A percentile compares a stretch with the other conserved stretches of the same genome.
These are phyloP conservation scores for Aspergillus novofumigatus DNA, from an alignment of 2,329 filamentous ascomycete species.

Conservation along the genomic window DNA sequence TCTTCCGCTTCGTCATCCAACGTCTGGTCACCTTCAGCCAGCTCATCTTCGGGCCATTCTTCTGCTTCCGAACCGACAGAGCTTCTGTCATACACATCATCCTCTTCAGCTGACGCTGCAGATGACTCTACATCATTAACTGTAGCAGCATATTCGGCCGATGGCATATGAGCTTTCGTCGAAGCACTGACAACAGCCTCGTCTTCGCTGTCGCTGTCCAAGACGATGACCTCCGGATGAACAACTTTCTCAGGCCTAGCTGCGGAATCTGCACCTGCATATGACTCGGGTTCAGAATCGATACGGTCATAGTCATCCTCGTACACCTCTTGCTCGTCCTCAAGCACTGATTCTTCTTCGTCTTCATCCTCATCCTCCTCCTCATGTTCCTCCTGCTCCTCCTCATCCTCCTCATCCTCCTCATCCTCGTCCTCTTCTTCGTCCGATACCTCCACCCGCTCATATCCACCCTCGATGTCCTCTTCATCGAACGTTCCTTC, in stretches of 20 bases:
- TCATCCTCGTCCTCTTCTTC: conserved; percentile 4
- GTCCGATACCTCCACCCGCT: not conserved
- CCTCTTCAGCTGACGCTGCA: not conserved
- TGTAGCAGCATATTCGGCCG: not conserved
- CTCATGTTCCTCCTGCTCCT: not conserved
- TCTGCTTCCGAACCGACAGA: not conserved
- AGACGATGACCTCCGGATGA: conserved; percentile 36
- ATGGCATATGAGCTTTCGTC: not conserved
- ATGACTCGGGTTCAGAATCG: conserved; percentile 18
- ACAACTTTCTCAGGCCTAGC: conserved; percentile 8
- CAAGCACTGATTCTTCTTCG: not conserved
- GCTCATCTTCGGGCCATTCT: not conserved
- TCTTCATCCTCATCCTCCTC: not conserved
- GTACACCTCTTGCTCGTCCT: not conserved
- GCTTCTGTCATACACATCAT: not conserved
- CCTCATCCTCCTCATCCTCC: conserved; percentile 2
- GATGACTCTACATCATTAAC: not conserved
- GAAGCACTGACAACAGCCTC: conserved; percentile 17
- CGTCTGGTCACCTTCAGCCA: not conserved
- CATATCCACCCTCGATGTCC: not conserved
- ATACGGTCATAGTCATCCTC: conserved; percentile 9
- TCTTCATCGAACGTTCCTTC: not conserved
- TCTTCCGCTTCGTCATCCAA: not conserved
- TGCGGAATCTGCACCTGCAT: not conserved
- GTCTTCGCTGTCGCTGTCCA: conserved; percentile 42